Conservation (phyloP, 2,329 filamentous ascomycete genomes). For the Venturiaceae sp. region DNA sequence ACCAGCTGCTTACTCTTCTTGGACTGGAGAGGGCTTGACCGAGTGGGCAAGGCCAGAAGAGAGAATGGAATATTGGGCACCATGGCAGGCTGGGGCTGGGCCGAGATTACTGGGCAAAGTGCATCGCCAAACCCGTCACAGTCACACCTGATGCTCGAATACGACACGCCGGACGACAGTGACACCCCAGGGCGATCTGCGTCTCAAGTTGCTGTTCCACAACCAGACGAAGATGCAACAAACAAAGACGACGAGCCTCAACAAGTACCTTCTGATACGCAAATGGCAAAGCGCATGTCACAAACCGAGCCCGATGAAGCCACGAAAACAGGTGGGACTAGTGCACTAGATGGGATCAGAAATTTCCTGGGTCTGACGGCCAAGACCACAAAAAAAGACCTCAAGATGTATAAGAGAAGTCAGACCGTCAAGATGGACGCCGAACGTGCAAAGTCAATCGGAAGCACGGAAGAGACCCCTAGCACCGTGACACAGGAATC, state of each 20-base stretch:
- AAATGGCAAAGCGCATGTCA: constrained; percentile 18
- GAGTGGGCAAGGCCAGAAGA: constrained; percentile 86
- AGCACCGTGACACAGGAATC: neutral
- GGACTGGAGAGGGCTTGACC: constrained; percentile 88
- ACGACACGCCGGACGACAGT: constrained; percentile 11
- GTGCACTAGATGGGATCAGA: constrained; percentile 43
- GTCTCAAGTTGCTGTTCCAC: constrained; percentile 47
- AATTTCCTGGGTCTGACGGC: constrained; percentile 61
- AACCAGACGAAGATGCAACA: constrained; percentile 56
- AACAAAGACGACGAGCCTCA: constrained; percentile 53
- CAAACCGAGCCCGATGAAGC: constrained; percentile 8
- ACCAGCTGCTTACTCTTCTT: constrained; percentile 95
- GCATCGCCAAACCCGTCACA: constrained; percentile 47
- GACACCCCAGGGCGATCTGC: constrained; percentile 12
- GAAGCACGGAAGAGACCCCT: neutral
- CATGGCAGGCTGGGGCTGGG: constrained; percentile 88
- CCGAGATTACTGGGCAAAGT: constrained; percentile 69
- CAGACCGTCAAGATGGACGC: constrained; percentile 54
- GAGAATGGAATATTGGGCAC: constrained; percentile 90
- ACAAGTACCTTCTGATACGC: constrained; percentile 8
- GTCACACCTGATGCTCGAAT: constrained; percentile 12
- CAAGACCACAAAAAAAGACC: constrained; percentile 62
- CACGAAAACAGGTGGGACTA: constrained; percentile 15
- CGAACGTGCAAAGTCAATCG: no score
- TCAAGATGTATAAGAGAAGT: constrained; percentile 47